phyloP scores from a whole-genome alignment of 2,329 filamentous ascomycete species.

The Pseudopithomyces maydicus region DNA sequence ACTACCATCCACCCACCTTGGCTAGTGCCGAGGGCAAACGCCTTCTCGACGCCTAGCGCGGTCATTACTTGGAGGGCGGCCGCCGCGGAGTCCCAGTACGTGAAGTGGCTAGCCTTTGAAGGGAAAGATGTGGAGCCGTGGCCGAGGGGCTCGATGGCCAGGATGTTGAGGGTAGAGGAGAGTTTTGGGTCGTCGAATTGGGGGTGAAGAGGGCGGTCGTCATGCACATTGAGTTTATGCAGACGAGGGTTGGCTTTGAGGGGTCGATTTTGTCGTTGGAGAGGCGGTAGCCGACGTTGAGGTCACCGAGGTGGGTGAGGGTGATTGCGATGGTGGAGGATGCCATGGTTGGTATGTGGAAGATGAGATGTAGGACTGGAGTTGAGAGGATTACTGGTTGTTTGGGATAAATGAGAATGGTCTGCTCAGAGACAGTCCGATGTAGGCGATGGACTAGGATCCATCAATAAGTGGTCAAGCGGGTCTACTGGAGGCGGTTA shows the following conservation, averaged over 20 bases:
- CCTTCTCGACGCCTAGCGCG: slow-evolving; percentile 48
- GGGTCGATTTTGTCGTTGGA: slow-evolving; percentile 26
- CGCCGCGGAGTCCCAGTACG: slow-evolving; percentile 60
- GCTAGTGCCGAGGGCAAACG: slow-evolving; percentile 57
- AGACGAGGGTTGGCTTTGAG: slow-evolving; percentile 56
- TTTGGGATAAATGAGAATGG: no score
- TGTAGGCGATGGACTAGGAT: no score
- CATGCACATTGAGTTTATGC: slow-evolving; percentile 60
- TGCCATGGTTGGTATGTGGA: background rate
- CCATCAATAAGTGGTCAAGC: no score
- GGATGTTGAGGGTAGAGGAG: slow-evolving; percentile 51
- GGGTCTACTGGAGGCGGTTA: no score
- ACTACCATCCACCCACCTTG: slow-evolving; percentile 60
- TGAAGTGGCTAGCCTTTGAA: slow-evolving; percentile 52
- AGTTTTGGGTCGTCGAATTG: slow-evolving; percentile 48
- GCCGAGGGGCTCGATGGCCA: slow-evolving; percentile 60
- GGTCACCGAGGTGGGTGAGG: background rate
- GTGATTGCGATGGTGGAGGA: background rate
- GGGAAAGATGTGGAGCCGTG: slow-evolving; percentile 53
- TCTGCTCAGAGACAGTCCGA: no score
- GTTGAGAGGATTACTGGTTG: no score
- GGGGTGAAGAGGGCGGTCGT: slow-evolving; percentile 50
- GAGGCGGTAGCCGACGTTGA: background rate
- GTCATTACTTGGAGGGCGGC: slow-evolving; percentile 51
- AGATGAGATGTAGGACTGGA: background rate